Evolutionary conservation across 2,329 filamentous ascomycete species (phyloP).

Genomic region (Chrysoporthe cubensis): DNA sequence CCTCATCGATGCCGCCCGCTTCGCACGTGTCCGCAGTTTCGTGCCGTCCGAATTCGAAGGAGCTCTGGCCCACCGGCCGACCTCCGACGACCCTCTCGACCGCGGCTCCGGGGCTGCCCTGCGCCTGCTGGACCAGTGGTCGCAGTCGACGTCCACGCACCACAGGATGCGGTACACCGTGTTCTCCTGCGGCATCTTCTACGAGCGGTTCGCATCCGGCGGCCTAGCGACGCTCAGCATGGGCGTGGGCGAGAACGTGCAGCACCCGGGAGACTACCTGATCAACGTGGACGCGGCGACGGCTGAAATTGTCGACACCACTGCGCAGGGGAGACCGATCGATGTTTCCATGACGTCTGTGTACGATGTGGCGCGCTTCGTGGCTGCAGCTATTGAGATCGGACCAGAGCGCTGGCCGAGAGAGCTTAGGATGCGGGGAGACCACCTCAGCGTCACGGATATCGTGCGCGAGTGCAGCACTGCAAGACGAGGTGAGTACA

Average conservation of each 20-base stretch:
- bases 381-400: conserved; percentile 70
- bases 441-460: conserved; percentile 63
- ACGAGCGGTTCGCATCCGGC: conserved; percentile 73
- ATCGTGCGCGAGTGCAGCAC: conserved; percentile 56
- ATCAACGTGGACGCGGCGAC: conserved; percentile 62
- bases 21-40: conserved; percentile 68
- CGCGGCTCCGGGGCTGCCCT: conserved; percentile 62
- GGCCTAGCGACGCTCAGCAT: conserved; percentile 66
- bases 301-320: conserved; percentile 64
- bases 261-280: conserved; percentile 66
- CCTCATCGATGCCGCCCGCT: conserved; percentile 72
- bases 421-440: conserved; percentile 72
- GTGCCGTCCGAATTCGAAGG: conserved; percentile 80
- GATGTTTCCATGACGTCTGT: conserved; percentile 70
- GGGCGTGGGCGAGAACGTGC: conserved; percentile 57
- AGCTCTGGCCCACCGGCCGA: conserved; percentile 55
- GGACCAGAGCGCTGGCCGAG: conserved; percentile 64
- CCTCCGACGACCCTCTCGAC: conserved; percentile 61
- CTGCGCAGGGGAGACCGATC: conserved; percentile 52
- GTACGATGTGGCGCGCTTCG: conserved; percentile 70
- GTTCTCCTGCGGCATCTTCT: conserved; percentile 76
- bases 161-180: conserved; percentile 66
- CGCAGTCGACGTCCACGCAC: conserved; percentile 32
- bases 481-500: conserved; percentile 53
- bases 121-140: conserved; percentile 58